Base-by-base conservation (phyloP, 1,139 yeast species). In the Spathaspora sp. region DNA sequence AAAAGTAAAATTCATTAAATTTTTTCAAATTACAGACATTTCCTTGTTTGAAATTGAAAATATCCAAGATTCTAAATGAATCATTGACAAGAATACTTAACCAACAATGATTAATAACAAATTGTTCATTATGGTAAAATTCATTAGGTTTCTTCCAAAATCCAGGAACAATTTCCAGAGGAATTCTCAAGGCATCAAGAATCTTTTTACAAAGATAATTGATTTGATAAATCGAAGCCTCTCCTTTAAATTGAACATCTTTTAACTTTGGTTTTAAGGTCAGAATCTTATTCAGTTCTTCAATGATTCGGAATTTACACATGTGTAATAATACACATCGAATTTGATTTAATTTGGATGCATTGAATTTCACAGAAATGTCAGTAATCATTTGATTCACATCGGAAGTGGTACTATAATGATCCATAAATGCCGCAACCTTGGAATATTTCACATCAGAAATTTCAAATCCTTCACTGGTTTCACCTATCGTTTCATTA, bases 31-130 rank as follows among this genome's bases (percentile, higher is more conserved):
- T 74, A 53, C 78, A 71, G 17, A 70, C 57, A 8, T 63, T 53
- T 1, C 71, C 70, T 48, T 63, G 61, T 48, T 69, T 65, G 56
- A 72, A 74, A 41, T 68, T 67, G 47, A 61, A 58, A 41, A 71
- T 57, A 52, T 93, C 99, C 51, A 91, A 67, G 53, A 93, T 76
- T 49, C 91, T 72, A 80, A 93, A 90, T 56, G 85, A 89, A 17
- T 83, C 84, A 50, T 88, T 85, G 15, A 90, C 68, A 23, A 85
- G 63, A 1, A 90, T 82, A 1, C 96, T 82, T 47, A 90, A 75
- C 99, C 99, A 93, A 50, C 89, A 82, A 64, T 93, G 99, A 58
- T 90, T 89, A 39, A 84, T 72, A 33, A 81, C 80, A 46, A 83
- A 80, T 49, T 66, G 65, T 64, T 81, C 81, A 48, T 71, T 68